Evolutionary conservation across 169 alveolate species (phyloP), one percentile per base, ranked within the genome.

Genomic region (Eimeria necatrix): DNA sequence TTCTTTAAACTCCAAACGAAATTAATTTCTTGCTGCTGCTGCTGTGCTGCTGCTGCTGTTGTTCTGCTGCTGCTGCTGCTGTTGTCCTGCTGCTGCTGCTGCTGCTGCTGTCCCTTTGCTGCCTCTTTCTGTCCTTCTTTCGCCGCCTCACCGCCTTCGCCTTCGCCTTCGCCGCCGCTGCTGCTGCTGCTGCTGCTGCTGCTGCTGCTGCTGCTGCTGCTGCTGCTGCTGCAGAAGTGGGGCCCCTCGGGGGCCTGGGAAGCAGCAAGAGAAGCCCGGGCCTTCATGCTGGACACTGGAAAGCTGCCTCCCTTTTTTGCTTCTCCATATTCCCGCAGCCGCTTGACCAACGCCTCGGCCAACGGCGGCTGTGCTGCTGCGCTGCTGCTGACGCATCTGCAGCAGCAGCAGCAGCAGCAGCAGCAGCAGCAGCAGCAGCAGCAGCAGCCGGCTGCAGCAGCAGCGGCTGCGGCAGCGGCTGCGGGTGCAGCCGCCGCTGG

Each of bases 161-260:
- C n/a, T n/a, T n/a, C n/a, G n/a, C n/a, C n/a, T 18, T 2, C 68
- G 12, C 68, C 20, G 22, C 78, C 32, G 78, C 14, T 68, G n/a
- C 14, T 68, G 41, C 32, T 3, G 0, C 32, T 0, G 12, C 78
- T 8, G 1, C 1, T 1, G 32, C 32, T 14, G 8, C 80, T 22
- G 48, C 16, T 68, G 80, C 80, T 0, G 16, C 22, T 68, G 5
- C 48, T 24, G 80, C 80, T 18, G 80, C 80, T 22, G 5, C 22
- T 68, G 48, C 22, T 68, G 49, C 41, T 5, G 60, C 18, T n/a
- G 73, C 93, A 87, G 93, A 87, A 87, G 22, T 87, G 93, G 93
- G 93, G 93, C 26, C 83, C 53, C 4, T 61, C 93, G 4, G 93
- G 93, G 10, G 93, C 93, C 51, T 87, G 93, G 93, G 93, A 61